phyloP scores from a whole-genome alignment of 345 rosid species.

The Sisymbrium irio region DNA sequence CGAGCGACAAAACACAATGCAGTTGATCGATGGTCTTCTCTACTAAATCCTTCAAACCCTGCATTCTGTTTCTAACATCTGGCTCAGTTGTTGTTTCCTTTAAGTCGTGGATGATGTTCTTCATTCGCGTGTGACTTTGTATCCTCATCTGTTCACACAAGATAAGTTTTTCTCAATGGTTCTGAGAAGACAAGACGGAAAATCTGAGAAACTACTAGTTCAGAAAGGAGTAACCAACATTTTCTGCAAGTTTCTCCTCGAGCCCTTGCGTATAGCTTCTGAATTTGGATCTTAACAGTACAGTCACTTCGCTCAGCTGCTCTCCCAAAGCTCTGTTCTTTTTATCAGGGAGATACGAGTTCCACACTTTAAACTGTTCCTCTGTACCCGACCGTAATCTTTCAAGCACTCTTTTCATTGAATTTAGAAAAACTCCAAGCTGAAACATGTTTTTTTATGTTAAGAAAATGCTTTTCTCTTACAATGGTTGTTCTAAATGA shows the following conservation, averaged over 20 bases:
- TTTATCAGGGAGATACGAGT: slow-evolving; percentile 52
- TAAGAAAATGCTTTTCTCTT: neutral
- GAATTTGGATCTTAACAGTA: slow-evolving; percentile 71
- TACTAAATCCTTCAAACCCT: slow-evolving; percentile 66
- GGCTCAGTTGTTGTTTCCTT: slow-evolving; percentile 62
- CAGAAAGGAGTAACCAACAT: slow-evolving; percentile 47
- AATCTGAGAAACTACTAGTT: neutral
- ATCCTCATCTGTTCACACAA: slow-evolving; percentile 50
- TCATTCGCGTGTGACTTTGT: slow-evolving; percentile 62
- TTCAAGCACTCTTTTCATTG: slow-evolving; percentile 75
- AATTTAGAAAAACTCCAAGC: slow-evolving; percentile 81
- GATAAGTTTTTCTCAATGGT: neutral
- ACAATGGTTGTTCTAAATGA: neutral
- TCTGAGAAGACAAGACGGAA: neutral
- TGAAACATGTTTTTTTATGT: slow-evolving; percentile 29
- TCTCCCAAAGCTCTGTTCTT: slow-evolving; percentile 64
- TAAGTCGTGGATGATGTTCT: slow-evolving; percentile 72
- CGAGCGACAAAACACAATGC: slow-evolving; percentile 53
- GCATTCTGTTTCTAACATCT: slow-evolving; percentile 64
- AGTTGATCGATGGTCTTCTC: slow-evolving; percentile 57
- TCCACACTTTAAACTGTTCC: slow-evolving; percentile 63
- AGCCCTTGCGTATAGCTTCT: slow-evolving; percentile 67
- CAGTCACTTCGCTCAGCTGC: slow-evolving; percentile 65
- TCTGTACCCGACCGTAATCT: slow-evolving; percentile 58
- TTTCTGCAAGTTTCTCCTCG: slow-evolving; percentile 76